Percentiles rank a stretch among this genome's conserved stretches.
Conservation (phyloP, 192 early-diverging fungal genomes). For the Linnemannia schmuckeri region DNA sequence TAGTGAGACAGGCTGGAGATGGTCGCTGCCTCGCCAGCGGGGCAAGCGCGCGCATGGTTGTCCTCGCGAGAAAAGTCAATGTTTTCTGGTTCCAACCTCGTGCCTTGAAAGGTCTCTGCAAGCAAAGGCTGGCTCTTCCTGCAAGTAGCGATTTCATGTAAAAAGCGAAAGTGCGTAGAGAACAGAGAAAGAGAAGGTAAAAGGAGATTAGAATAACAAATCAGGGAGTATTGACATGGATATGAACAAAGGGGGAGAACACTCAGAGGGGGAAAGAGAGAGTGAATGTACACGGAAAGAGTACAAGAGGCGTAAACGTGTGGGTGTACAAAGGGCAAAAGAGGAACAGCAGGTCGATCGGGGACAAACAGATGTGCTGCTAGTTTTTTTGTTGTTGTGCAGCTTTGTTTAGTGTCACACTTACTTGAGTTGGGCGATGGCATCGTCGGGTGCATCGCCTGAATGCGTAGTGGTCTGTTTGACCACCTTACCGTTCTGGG, state of each 20-base stretch:
- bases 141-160: background rate
- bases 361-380: background rate
- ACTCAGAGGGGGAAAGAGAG: background rate
- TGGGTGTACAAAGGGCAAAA: constrained; percentile 3
- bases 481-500: constrained; percentile 20
- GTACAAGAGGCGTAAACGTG: background rate
- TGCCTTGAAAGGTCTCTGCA: constrained; percentile 20
- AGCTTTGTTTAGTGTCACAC: constrained; percentile 9
- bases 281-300: background rate
- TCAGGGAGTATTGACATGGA: constrained; percentile 1
- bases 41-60: constrained; percentile 52
- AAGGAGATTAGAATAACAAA: constrained; percentile 17
- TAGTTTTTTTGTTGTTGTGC: background rate
- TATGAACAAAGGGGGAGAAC: background rate
- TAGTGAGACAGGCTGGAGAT: constrained; percentile 45
- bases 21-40: constrained; percentile 27
- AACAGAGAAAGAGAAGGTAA: background rate
- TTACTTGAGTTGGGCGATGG: constrained; percentile 46
- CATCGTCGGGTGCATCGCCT: constrained; percentile 21
- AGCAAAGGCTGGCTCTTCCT: constrained; percentile 30
- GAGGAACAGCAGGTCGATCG: background rate
- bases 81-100: constrained; percentile 8
- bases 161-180: background rate
- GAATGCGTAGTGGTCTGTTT: constrained; percentile 11
- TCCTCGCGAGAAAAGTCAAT: constrained; percentile 59